Evolutionary conservation across 768 basidiomycete species (phyloP).

Genomic region (Gloeophyllum trabeum): DNA sequence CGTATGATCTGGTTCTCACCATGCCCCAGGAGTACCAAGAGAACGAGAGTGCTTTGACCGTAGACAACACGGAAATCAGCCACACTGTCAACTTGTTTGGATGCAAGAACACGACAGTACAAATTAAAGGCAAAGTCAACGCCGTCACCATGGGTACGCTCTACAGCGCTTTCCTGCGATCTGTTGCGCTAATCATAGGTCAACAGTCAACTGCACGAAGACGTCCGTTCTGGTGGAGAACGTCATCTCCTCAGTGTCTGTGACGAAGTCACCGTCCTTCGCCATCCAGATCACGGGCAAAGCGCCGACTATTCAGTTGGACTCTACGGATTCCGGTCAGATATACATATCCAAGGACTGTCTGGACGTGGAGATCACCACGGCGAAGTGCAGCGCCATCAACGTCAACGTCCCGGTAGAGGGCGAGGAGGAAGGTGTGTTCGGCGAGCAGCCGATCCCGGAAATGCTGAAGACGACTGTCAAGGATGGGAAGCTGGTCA

Average conservation of each 20-base stretch:
- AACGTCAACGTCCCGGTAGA: slow-evolving; percentile 82
- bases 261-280: slow-evolving; percentile 92
- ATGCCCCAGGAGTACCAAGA: slow-evolving; percentile 79
- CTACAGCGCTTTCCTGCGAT: background rate
- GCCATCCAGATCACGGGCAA: slow-evolving; percentile 82
- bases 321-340: slow-evolving; percentile 91
- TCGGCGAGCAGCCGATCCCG: slow-evolving; percentile 81
- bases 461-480: slow-evolving; percentile 92
- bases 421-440: slow-evolving; percentile 87
- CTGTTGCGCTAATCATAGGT: background rate
- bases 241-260: slow-evolving; percentile 81
- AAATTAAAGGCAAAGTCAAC: slow-evolving; percentile 91
- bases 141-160: slow-evolving; percentile 77
- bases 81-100: slow-evolving; percentile 85
- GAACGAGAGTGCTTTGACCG: slow-evolving; percentile 55
- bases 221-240: slow-evolving; percentile 84
- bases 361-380: slow-evolving; percentile 77
- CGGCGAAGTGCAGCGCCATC: slow-evolving; percentile 87
- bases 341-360: slow-evolving; percentile 84
- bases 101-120: slow-evolving; percentile 77
- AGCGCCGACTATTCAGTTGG: slow-evolving; percentile 88
- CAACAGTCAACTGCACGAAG: slow-evolving; percentile 76
- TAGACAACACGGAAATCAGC: slow-evolving; percentile 67
- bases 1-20: background rate
- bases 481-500: slow-evolving; percentile 74